Base-by-base conservation (phyloP, 1,284 basidiomycete genomes). In the Cronartium ribicola region DNA sequence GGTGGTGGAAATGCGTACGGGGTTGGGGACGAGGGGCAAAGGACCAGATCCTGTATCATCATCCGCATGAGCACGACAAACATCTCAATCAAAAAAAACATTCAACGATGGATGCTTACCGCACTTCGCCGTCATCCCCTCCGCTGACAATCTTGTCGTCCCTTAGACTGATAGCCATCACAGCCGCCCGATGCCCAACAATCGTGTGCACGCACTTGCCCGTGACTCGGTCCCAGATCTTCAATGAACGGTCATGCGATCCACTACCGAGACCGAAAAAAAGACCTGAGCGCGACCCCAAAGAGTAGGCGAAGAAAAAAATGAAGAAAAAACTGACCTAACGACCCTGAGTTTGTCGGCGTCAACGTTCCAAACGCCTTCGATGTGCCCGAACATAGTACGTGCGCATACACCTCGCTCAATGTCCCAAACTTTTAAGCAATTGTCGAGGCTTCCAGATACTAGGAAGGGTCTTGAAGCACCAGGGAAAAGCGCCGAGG, bases 61-160 rank as follows among this genome's bases (percentile, higher is more conserved):
- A 13, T 14, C 20, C 20, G 55, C 4, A 4, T 51, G 8, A 17
- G 40, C n/a, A 60, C 20, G 55, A 55, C 59, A 59, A 59, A 60
- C 29, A 37, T 17, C 37, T 55, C 11, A 51, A 67, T 6, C 5
- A 55, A 14, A 14, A 13, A 13, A 13, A 37, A 17, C 11, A 2
- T 63, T 22, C 37, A 37, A 10, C 22, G 14, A 40, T 41, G 11
- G 8, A 63, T 63, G 51, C 63, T 46, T 22, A 71, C 70, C 63
- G 29, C n/a, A 94, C 82, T 76, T 90, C 88, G 11, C 88, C 87
- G 79, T 96, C 92, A 81, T 97, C 95, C 75, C 91, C 91, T 2
- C 94, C 95, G 40, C 92, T 94, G 5, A 98, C 88, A 75, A 98
- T 91, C 83, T 94, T 94, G 82, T 97, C 94, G 81, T 98, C 95